Percentiles rank a stretch among this genome's conserved stretches.
Evolutionary conservation across 306 rosid species (phyloP).

Genomic region (Trichosanthes cucumerina): DNA sequence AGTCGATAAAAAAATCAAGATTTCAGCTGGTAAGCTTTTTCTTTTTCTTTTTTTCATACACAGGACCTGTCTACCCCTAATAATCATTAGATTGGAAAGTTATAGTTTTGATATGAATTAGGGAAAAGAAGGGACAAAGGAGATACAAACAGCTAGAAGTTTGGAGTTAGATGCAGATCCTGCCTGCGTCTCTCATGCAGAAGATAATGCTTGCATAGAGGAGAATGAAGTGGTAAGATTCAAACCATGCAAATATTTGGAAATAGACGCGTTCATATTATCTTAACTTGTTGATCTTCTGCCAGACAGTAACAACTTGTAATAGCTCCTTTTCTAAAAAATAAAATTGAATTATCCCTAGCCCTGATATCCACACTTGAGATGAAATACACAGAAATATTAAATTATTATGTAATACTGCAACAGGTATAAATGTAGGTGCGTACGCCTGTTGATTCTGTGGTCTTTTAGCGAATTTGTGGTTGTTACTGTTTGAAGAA

Average conservation of each 20-base stretch:
- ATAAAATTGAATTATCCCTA: background rate
- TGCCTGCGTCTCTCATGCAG: constrained; percentile 18
- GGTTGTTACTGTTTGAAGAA: background rate
- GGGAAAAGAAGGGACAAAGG: constrained; percentile 24
- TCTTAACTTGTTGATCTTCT: background rate
- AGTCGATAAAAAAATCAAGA: constrained; percentile 22
- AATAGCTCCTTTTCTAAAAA: background rate
- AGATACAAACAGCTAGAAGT: constrained; percentile 16
- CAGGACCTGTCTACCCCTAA: background rate
- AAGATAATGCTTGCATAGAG: constrained; percentile 14
- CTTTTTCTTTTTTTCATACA: constrained; percentile 12
- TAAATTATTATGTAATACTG: background rate
- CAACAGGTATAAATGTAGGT: too few relatives aligned
- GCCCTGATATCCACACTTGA: background rate
- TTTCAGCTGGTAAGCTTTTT: constrained; percentile 35
- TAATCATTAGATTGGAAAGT: constrained; percentile 11
- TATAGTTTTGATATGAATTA: constrained; percentile 18
- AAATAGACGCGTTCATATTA: background rate
- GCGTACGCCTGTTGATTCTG: background rate
- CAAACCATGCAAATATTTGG: constrained; percentile 7
- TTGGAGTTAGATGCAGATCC: constrained; percentile 22
- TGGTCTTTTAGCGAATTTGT: background rate
- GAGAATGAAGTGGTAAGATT: constrained; percentile 22
- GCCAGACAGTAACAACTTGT: background rate
- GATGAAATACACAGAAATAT: background rate